Evolutionary conservation across 2,329 filamentous ascomycete species (phyloP).

Genomic region (Fusarium sp.): DNA sequence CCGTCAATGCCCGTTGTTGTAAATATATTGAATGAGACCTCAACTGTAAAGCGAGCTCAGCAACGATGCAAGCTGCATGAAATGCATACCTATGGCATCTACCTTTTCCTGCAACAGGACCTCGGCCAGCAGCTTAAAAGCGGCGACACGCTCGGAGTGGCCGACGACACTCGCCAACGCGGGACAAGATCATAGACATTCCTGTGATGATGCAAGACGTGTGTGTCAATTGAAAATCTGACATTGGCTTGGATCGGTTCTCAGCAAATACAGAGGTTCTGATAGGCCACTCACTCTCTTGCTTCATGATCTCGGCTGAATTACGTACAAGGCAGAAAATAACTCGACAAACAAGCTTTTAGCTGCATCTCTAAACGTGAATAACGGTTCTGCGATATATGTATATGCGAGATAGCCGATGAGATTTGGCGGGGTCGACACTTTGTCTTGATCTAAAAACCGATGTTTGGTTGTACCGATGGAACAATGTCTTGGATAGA

Average conservation of each 20-base stretch:
- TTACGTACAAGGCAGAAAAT: too few relatives aligned
- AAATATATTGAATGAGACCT: not conserved
- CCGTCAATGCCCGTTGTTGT: not conserved
- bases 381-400: too few relatives aligned
- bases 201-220: too few relatives aligned
- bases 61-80: not conserved
- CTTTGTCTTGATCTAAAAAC: slow-evolving; percentile 5
- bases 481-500: slow-evolving; percentile 18
- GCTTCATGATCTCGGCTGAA: too few relatives aligned
- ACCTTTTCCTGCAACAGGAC: not conserved
- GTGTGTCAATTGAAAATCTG: too few relatives aligned
- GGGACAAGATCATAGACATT: slow-evolving; percentile 12
- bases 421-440: not conserved
- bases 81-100: slow-evolving; percentile 2
- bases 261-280: too few relatives aligned
- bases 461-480: not conserved
- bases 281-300: too few relatives aligned
- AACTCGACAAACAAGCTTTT: too few relatives aligned
- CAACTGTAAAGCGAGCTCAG: not conserved
- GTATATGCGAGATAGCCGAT: not conserved
- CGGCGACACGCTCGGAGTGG: slow-evolving; percentile 8
- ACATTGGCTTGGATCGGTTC: too few relatives aligned
- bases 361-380: too few relatives aligned
- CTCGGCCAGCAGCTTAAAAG: not conserved
- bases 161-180: slow-evolving; percentile 4